Conservation (phyloP, 2,329 filamentous ascomycete genomes). For the Diplodia seriata region DNA sequence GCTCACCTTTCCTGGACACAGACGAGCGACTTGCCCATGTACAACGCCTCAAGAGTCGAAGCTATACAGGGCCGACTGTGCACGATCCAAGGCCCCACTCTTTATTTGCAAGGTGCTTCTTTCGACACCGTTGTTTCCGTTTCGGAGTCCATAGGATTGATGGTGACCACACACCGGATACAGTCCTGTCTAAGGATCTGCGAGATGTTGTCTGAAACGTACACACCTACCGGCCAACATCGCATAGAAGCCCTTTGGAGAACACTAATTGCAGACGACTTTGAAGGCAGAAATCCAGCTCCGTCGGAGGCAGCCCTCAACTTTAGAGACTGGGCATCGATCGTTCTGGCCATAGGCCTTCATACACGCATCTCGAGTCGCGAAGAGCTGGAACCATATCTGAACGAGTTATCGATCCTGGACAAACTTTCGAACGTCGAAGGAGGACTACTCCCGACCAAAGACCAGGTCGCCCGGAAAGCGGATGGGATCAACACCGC, state of each 20-base stretch:
- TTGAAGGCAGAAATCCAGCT: not conserved
- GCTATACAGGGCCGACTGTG: too few relatives aligned
- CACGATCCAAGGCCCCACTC: too few relatives aligned
- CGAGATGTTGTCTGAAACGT: not conserved
- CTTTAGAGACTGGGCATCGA: conserved; percentile 11
- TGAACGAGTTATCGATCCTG: not conserved
- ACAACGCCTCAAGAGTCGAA: not conserved
- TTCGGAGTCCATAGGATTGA: not conserved
- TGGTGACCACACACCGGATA: conserved; percentile 1
- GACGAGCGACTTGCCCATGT: not conserved
- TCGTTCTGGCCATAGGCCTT: not conserved
- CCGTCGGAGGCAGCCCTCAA: not conserved
- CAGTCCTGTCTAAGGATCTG: not conserved
- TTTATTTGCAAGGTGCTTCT: not conserved
- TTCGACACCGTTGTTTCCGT: not conserved
- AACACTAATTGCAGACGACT: conserved; percentile 1
- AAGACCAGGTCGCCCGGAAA: conserved; percentile 4
- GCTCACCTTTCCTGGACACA: not conserved
- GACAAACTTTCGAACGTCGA: not conserved
- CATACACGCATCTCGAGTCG: not conserved
- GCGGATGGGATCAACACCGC: not conserved
- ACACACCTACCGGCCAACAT: not conserved
- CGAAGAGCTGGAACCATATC: not conserved
- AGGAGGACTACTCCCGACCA: not conserved
- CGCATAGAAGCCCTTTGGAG: conserved; percentile 2